Evolutionary conservation across 2,329 filamentous ascomycete species (phyloP), one percentile per base, ranked within the genome.

Genomic region (Fusarium mangiferae): DNA sequence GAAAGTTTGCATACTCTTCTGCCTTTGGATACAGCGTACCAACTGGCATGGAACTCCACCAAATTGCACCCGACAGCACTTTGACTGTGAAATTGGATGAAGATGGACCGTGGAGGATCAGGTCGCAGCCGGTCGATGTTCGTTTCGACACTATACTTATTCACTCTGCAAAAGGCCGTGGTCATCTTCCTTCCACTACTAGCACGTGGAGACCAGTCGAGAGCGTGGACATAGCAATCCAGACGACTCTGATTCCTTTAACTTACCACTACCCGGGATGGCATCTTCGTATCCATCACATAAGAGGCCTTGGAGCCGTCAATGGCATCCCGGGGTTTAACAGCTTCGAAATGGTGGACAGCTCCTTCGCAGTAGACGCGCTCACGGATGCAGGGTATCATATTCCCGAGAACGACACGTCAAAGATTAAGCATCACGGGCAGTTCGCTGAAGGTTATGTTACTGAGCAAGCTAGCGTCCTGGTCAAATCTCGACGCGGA

Each of bases 1-100:
- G 81, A 64, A 86, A 86, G 61, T 85, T 86, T 39, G 84, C 84
- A 9, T 86, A 87, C 73, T 87, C 85, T 0, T 87, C 86, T 1
- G 73, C 83, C 0, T 87, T 87, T 55, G 82, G 79, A 0, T 87
- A 87, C 57, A 83, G 81, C 39, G 83, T 86, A 0, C 84, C 84
- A 0, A 81, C 80, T 0, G 84, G 84, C 41, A 76, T 63, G 6
- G 58, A 77, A 11, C 69, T 80, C 11, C 68, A 75, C 24, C 84
- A 83, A 36, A 70, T 81, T 17, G 81, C 81, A 1, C 81, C 80
- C 0, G 81, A 83, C 39, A 83, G 69, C 30, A 68, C 70, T 0
- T 51, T 83, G 6, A 75, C 73, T 1, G 10, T 82, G 15, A 83
- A 77, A 13, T 55, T 70, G 3, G 81, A 82, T 17, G 75, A 70